A percentile compares a stretch with the other conserved stretches of the same genome.
Conservation (phyloP, 257 asterid species). For the Solanum dulcamara region DNA sequence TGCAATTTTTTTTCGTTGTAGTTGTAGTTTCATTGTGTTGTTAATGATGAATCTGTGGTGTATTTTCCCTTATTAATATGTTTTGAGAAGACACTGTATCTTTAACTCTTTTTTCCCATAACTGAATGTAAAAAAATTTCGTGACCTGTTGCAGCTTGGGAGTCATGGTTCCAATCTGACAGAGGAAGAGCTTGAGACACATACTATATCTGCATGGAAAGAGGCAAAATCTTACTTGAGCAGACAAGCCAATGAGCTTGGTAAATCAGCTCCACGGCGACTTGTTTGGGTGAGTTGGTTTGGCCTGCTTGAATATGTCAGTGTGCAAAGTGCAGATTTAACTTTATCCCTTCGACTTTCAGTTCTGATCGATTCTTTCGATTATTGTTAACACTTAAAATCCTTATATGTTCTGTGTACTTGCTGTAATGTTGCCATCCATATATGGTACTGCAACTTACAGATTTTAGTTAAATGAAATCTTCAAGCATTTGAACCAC, state of each 20-base stretch:
- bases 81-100: neutral
- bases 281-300: conserved; percentile 67
- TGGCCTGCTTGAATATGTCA: neutral
- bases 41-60: neutral
- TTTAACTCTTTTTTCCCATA: neutral
- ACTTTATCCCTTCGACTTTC: neutral
- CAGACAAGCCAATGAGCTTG: conserved; percentile 41
- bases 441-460: neutral
- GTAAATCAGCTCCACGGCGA: conserved; percentile 29
- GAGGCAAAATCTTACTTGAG: conserved; percentile 48
- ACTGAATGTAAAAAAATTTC: neutral
- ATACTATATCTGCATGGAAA: conserved; percentile 87
- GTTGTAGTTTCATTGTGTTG: neutral
- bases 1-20: neutral
- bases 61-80: neutral
- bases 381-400: neutral
- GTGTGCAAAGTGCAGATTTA: neutral
- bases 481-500: neutral
- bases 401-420: neutral
- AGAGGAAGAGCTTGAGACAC: conserved; percentile 85
- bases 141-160: conserved; percentile 43
- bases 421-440: neutral
- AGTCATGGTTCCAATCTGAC: conserved; percentile 71
- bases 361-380: neutral
- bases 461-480: neutral